These are phyloP conservation scores for Fusarium sp. DNA, from an alignment of 2,329 filamentous ascomycete genomes.

Conservation along the genomic window DNA sequence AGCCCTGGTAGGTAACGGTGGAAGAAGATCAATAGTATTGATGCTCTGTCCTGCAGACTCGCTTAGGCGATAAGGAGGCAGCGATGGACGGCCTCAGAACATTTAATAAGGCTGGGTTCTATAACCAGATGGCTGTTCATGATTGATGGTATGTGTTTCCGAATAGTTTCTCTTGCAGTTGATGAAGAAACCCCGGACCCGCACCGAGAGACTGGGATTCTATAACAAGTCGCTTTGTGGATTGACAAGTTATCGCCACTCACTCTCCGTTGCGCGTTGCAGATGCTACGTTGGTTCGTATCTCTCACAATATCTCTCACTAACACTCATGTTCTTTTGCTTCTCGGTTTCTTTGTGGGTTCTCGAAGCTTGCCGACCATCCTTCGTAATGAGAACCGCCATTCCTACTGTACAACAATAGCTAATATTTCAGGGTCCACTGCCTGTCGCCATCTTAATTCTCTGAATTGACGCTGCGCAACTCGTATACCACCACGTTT, in stretches of 20 bases:
- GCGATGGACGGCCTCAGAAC: slow-evolving; percentile 24
- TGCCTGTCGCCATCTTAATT: not conserved
- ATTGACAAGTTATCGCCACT: slow-evolving; percentile 21
- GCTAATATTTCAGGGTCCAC: not conserved
- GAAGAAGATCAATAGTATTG: not conserved
- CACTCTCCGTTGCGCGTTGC: slow-evolving; percentile 7
- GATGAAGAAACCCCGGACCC: slow-evolving; percentile 13
- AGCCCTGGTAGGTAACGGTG: not conserved
- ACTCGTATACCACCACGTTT: slow-evolving; percentile 1
- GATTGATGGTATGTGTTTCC: slow-evolving; percentile 1
- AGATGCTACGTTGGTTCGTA: not conserved
- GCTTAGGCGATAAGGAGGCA: slow-evolving; percentile 16
- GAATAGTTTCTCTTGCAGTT: slow-evolving; percentile 14
- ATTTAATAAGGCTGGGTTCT: not conserved
- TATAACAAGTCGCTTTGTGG: not conserved
- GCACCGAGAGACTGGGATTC: slow-evolving; percentile 6
- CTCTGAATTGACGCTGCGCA: slow-evolving; percentile 9
- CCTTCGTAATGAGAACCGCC: not conserved
- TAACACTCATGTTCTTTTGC: not conserved
- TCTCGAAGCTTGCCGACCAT: slow-evolving; percentile 6
- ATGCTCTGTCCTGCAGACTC: slow-evolving; percentile 12
- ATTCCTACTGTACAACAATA: not conserved
- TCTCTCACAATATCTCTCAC: slow-evolving; percentile 6
- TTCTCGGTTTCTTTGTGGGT: slow-evolving; percentile 26
- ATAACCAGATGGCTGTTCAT: not conserved